Percentiles rank a stretch among this genome's conserved stretches.
Evolutionary conservation across 352 stramenopile genomes (phyloP).

Genomic region (Globisporangium paddicum): DNA sequence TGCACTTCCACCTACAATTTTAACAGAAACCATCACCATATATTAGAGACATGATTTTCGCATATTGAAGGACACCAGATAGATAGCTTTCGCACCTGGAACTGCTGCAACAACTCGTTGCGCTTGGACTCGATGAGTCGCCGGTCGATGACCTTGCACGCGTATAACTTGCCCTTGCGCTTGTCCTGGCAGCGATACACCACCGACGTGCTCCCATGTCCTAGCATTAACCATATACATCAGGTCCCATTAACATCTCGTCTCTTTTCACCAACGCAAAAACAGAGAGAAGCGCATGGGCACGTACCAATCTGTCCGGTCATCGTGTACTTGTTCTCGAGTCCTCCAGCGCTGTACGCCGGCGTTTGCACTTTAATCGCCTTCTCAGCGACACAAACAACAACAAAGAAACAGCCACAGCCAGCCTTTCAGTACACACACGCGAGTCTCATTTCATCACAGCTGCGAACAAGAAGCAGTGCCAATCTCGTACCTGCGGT

Average conservation of each 20-base stretch:
- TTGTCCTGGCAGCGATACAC: slow-evolving; percentile 80
- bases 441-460: not conserved
- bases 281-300: not conserved
- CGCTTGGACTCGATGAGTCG: slow-evolving; percentile 60
- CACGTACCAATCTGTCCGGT: slow-evolving; percentile 73
- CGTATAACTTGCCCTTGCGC: slow-evolving; percentile 41
- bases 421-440: not conserved
- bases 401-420: not conserved
- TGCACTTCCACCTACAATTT: slow-evolving; percentile 74
- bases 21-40: not conserved
- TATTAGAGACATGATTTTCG: too few species aligned
- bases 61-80: too few species aligned
- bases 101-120: slow-evolving; percentile 84
- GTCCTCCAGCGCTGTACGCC: slow-evolving; percentile 58
- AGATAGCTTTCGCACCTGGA: slow-evolving; percentile 51
- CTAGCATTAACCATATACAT: slow-evolving; percentile 20
- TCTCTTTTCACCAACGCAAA: not conserved
- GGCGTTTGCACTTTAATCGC: slow-evolving; percentile 69
- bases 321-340: slow-evolving; percentile 85
- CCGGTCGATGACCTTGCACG: slow-evolving; percentile 89
- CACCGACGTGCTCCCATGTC: slow-evolving; percentile 78
- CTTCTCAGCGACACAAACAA: slow-evolving; percentile 22
- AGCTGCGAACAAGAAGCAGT: not conserved
- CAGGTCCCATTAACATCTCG: not conserved
- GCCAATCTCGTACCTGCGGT: slow-evolving; percentile 12